A percentile compares a stretch with the other conserved stretches of the same genome.
Conservation (phyloP, 441 rosid species). For the Heliophila coronopifolia region DNA sequence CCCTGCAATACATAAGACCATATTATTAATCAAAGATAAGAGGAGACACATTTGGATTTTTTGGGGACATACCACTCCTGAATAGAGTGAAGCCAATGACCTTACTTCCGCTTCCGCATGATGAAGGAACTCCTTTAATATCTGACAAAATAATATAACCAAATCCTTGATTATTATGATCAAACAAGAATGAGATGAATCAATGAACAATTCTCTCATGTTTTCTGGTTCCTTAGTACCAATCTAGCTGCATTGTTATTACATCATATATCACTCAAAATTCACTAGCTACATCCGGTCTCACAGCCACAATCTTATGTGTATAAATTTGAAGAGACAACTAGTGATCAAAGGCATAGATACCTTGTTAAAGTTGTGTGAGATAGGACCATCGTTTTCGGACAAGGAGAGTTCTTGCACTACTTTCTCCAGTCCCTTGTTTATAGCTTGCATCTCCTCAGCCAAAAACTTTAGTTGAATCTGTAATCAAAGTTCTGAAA, state of each 20-base stretch:
- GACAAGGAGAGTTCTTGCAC: slow-evolving; percentile 75
- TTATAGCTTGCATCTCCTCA: slow-evolving; percentile 94
- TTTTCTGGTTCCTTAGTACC: neutral
- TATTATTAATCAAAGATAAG: neutral
- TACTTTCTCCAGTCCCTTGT: slow-evolving; percentile 87
- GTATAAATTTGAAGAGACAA: neutral
- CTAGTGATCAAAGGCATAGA: neutral
- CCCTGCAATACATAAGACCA: slow-evolving; percentile 45
- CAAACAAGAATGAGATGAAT: neutral
- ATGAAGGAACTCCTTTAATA: slow-evolving; percentile 63
- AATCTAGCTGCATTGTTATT: no score
- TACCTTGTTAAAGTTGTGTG: slow-evolving; percentile 71
- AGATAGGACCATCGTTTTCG: slow-evolving; percentile 78
- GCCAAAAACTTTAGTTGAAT: slow-evolving; percentile 89
- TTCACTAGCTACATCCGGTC: no score
- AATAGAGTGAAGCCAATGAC: slow-evolving; percentile 75
- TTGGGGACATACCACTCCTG: slow-evolving; percentile 61
- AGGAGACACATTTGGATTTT: neutral
- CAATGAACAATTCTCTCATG: neutral
- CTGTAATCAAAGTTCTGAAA: slow-evolving; percentile 36
- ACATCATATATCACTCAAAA: no score
- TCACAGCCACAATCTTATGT: no score
- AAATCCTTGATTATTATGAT: no score
- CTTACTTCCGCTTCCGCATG: slow-evolving; percentile 86
- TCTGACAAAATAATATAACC: slow-evolving; percentile 33